Percentiles rank a stretch among this genome's conserved stretches.
phyloP scores from a whole-genome alignment of 2,329 filamentous ascomycete species.

The Penicillium decumbens region DNA sequence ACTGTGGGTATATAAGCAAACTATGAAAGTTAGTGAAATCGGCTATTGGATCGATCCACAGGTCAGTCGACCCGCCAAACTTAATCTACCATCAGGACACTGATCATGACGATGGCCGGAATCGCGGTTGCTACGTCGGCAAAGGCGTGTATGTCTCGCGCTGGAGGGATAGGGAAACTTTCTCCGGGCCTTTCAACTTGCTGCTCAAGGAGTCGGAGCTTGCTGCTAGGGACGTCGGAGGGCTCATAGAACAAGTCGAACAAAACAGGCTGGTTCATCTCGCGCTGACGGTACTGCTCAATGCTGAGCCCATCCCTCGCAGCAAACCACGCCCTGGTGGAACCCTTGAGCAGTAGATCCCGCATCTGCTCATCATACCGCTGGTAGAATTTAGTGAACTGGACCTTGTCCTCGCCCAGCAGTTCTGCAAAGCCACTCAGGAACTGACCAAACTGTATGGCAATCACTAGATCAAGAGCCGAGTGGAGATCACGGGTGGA shows the following conservation, averaged over 20 bases:
- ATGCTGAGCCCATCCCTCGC: not conserved
- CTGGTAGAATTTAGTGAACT: constrained; percentile 11
- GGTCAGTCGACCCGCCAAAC: too few species aligned
- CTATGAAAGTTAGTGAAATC: not conserved
- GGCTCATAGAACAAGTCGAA: not conserved
- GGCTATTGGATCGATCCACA: too few species aligned
- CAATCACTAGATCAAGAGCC: constrained; percentile 32
- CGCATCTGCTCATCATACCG: constrained; percentile 24
- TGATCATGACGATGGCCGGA: too few species aligned
- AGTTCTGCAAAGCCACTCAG: constrained; percentile 26
- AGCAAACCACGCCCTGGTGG: not conserved
- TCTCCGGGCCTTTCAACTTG: too few species aligned
- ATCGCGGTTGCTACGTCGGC: not conserved
- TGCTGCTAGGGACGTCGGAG: not conserved
- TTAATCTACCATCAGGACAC: too few species aligned
- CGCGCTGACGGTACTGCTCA: not conserved
- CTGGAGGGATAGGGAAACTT: not conserved
- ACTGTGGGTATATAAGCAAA: not conserved
- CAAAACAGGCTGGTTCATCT: not conserved
- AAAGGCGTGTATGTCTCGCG: not conserved
- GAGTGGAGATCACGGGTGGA: constrained; percentile 18
- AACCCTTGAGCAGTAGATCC: not conserved
- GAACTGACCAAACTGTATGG: constrained; percentile 30
- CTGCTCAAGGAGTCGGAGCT: not conserved
- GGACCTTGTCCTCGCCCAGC: constrained; percentile 1